phyloP scores from a whole-genome alignment of 768 basidiomycete genomes.

The Trametes sanguinea region DNA sequence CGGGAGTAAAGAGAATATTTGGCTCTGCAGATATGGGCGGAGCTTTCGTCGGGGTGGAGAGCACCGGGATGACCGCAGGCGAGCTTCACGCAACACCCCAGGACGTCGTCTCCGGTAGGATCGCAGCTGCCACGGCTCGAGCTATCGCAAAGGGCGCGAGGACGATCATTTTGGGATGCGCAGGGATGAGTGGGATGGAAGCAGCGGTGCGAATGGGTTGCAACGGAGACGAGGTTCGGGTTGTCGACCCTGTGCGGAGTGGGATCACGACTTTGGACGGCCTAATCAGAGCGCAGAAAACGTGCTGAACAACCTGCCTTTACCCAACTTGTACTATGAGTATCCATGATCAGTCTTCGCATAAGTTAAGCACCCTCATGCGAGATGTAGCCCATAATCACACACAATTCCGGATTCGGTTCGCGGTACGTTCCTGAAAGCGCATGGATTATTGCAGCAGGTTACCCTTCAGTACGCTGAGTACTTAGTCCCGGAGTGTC shows the following conservation, averaged over 20 bases:
- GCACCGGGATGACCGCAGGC: constrained; percentile 37
- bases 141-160: constrained; percentile 26
- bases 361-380: not conserved
- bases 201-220: constrained; percentile 22
- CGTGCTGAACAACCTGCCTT: too few relatives aligned
- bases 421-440: too few relatives aligned
- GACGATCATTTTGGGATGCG: constrained; percentile 28
- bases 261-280: constrained; percentile 26
- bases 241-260: constrained; percentile 26
- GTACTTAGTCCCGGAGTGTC: too few relatives aligned
- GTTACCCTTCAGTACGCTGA: too few relatives aligned
- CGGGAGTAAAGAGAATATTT: constrained; percentile 28
- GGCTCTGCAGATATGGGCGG: constrained; percentile 19
- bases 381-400: too few relatives aligned
- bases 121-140: constrained; percentile 30
- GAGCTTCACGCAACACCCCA: constrained; percentile 34
- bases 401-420: too few relatives aligned
- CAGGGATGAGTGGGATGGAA: constrained; percentile 32
- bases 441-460: too few relatives aligned
- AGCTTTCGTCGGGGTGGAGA: constrained; percentile 35
- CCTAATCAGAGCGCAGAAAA: constrained; percentile 8
- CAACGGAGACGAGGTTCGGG: constrained; percentile 5
- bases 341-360: not conserved
- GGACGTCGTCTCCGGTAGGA: constrained; percentile 29
- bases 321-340: too few relatives aligned